phyloP scores from a whole-genome alignment of 768 basidiomycete species.

The Lenzites betulinus region DNA sequence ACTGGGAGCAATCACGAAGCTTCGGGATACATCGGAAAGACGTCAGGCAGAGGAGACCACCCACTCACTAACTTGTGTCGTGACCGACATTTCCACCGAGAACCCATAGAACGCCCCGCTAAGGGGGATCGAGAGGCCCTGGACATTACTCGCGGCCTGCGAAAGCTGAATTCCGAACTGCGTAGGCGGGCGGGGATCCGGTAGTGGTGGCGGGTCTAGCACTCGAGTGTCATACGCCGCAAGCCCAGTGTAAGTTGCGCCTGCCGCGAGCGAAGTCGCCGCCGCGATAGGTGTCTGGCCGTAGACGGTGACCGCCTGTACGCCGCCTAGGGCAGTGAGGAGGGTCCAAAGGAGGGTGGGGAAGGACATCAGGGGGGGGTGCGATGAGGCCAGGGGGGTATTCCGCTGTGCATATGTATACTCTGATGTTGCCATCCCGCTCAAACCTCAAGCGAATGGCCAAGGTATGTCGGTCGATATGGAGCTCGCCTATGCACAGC shows the following conservation, averaged over 20 bases:
- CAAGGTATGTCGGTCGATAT: not conserved
- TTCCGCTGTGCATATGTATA: not conserved
- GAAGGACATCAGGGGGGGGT: slow-evolving; percentile 1
- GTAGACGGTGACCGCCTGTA: slow-evolving; percentile 26
- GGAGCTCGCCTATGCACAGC: not conserved
- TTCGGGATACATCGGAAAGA: no score
- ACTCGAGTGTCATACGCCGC: slow-evolving; percentile 56
- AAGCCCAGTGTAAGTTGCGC: slow-evolving; percentile 45
- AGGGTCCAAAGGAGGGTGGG: slow-evolving; percentile 15
- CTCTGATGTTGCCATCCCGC: not conserved
- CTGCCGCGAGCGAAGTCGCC: slow-evolving; percentile 35
- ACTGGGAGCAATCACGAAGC: not conserved
- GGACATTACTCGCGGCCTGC: slow-evolving; percentile 19
- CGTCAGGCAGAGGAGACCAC: slow-evolving; percentile 5
- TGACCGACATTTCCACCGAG: slow-evolving; percentile 75
- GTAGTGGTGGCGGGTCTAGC: slow-evolving; percentile 52
- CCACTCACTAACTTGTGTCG: slow-evolving; percentile 62
- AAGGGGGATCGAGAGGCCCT: slow-evolving; percentile 44
- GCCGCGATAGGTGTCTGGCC: slow-evolving; percentile 27
- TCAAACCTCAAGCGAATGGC: not conserved
- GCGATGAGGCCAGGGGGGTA: not conserved
- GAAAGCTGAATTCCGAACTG: slow-evolving; percentile 48
- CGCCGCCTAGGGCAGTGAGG: slow-evolving; percentile 5
- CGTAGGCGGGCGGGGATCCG: slow-evolving; percentile 44
- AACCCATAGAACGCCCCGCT: slow-evolving; percentile 69